Conservation (phyloP, 2,329 filamentous ascomycete genomes). For the Colletotrichum graminicola region DNA sequence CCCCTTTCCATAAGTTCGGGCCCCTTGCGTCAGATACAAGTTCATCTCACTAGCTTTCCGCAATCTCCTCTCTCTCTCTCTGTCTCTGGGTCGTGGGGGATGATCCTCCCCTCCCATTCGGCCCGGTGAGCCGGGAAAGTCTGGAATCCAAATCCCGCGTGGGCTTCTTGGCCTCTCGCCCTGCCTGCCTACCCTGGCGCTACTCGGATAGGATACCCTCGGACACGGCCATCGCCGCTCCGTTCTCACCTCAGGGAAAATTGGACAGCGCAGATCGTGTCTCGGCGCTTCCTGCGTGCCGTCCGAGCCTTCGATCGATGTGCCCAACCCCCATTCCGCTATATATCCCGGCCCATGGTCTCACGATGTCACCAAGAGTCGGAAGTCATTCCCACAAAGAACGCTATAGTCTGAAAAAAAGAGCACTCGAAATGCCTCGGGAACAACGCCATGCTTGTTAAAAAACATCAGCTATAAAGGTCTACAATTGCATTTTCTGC, state of each 20-base stretch:
- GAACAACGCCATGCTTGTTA: constrained; percentile 24
- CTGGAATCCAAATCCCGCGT: not conserved
- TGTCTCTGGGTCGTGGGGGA: not conserved
- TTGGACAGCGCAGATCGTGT: not conserved
- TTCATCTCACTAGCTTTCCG: constrained; percentile 10
- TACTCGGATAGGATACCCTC: not conserved
- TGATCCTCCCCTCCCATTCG: not conserved
- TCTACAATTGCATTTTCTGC: constrained; percentile 16
- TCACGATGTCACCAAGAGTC: not conserved
- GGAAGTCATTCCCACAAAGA: too few relatives aligned
- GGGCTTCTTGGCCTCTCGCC: constrained; percentile 14
- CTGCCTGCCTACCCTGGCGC: not conserved
- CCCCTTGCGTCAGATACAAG: not conserved
- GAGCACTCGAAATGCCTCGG: not conserved
- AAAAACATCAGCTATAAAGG: constrained; percentile 17
- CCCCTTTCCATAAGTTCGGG: not conserved
- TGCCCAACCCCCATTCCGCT: not conserved
- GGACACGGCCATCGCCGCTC: not conserved
- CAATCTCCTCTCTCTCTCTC: not conserved
- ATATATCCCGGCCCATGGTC: not conserved
- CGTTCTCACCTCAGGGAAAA: not conserved
- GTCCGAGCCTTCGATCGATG: not conserved
- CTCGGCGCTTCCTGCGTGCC: constrained; percentile 10
- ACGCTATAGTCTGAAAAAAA: not conserved
- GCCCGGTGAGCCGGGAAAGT: constrained; percentile 19